Base-by-base conservation (phyloP, 176 grass and related monocot species). In the Canna indica region DNA sequence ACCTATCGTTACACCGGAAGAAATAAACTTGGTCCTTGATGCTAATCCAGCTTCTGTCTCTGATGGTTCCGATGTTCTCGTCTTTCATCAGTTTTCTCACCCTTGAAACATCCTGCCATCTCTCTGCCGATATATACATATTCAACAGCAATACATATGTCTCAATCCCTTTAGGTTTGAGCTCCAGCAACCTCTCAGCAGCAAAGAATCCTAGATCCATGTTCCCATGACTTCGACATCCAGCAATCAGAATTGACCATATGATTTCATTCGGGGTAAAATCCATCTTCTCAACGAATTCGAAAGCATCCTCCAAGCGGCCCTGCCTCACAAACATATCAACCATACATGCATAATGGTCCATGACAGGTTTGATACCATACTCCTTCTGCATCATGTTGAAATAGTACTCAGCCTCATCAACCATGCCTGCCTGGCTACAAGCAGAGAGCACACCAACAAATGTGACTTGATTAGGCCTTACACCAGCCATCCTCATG, bases 161-260 rank as follows among this genome's bases (percentile, higher is more conserved):
- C 81, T 95, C 91, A 45, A 87, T 54, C 31, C 77, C 80, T 62
- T 85, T 85, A 29, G 91, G 91, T 73, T 77, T 95, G 69, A 95
- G 56, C 70, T 88, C 77, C 0, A 90, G 80, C 63, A 95, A 42
- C 60, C 24, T 87, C 59, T 90, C 84, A 4, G 87, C 87, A 22
- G 91, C 85, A 47, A 85, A 90, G 77, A 90, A 95, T 48, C 86
- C 84, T 47, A 95, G 77, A 27, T 83, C 82, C 81, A 82, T 79
- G 36, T 95, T 90, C 31, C 91, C 87, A 45, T 85, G 91, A 29
- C 84, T 90, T 68, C 87, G 82, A 52, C 84, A 95, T 48, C 91
- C 87, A 79, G 91, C 91, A 47, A 95, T 77, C 69, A 95, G 79
- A 69, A 88, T 95, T 14, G 87, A 95, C 91, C 91, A 95, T 47